A percentile compares a stretch with the other conserved stretches of the same genome.
phyloP scores from a whole-genome alignment of 371 early-diverging fungal species.

The Chytridium lagenaria region DNA sequence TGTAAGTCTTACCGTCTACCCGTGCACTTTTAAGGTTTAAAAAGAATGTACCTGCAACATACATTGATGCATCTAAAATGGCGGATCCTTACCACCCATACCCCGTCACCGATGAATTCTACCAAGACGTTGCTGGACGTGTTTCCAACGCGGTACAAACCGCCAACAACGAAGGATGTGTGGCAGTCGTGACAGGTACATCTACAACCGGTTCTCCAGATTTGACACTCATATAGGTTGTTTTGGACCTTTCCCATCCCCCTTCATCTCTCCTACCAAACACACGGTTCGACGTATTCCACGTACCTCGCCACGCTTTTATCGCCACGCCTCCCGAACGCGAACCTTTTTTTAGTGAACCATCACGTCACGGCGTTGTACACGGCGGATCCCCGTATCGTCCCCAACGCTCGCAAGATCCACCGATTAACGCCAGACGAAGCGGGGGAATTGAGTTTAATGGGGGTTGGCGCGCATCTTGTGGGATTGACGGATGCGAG shows the following conservation, averaged over 20 bases:
- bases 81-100: not conserved
- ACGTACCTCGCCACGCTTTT: constrained; percentile 12
- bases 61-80: not conserved
- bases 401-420: not conserved
- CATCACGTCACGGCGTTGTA: constrained; percentile 5
- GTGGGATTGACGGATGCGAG: not conserved
- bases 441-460: constrained; percentile 2
- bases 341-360: constrained; percentile 4
- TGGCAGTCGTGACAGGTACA: constrained; percentile 5
- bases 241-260: constrained; percentile 6
- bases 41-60: not conserved
- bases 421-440: not conserved
- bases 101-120: not conserved
- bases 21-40: not conserved
- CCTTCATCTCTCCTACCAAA: not conserved
- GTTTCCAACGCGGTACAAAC: not conserved
- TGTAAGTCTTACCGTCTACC: not conserved
- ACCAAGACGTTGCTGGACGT: not conserved
- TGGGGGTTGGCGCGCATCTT: constrained; percentile 11
- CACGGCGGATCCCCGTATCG: constrained; percentile 16
- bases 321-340: not conserved
- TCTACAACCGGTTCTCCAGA: too few species aligned
- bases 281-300: constrained; percentile 7
- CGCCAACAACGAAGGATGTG: not conserved
- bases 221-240: not conserved